Percentiles rank a stretch among this genome's conserved stretches.
phyloP scores from a whole-genome alignment of 306 rosid species.

The Quercus gilva region DNA sequence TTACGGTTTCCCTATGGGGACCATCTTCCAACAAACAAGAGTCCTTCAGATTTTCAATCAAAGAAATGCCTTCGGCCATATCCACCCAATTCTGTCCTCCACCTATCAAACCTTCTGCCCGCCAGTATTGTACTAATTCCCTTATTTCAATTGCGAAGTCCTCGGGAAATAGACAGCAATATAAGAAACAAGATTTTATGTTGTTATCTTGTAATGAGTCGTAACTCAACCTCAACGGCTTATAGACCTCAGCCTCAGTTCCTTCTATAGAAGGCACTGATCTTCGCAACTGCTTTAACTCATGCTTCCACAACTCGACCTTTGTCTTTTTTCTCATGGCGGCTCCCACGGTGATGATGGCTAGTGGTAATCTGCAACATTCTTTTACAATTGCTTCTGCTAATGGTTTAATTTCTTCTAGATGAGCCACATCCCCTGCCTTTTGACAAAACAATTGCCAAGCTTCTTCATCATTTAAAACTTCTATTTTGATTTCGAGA shows the following conservation, averaged over 20 bases:
- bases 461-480: background rate
- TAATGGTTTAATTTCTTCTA: background rate
- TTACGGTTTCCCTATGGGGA: background rate
- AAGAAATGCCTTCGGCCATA: conserved; percentile 2
- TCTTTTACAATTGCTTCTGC: too few relatives aligned
- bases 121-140: conserved; percentile 9
- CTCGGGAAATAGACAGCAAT: conserved; percentile 21
- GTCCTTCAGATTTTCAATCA: conserved; percentile 20
- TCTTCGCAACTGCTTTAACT: background rate
- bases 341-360: conserved; percentile 4
- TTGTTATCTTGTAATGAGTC: conserved; percentile 13
- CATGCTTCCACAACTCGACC: conserved; percentile 15
- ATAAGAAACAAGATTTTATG: conserved; percentile 14
- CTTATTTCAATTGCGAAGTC: background rate
- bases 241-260: conserved; percentile 1
- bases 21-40: conserved; percentile 25
- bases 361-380: background rate
- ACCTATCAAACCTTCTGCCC: background rate
- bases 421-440: conserved; percentile 15
- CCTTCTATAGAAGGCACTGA: background rate
- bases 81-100: conserved; percentile 1
- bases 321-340: conserved; percentile 12
- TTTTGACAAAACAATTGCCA: conserved; percentile 1
- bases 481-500: conserved; percentile 1
- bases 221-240: conserved; percentile 4